Conservation (phyloP, 306 rosid genomes). For the Carpinus fangiana region DNA sequence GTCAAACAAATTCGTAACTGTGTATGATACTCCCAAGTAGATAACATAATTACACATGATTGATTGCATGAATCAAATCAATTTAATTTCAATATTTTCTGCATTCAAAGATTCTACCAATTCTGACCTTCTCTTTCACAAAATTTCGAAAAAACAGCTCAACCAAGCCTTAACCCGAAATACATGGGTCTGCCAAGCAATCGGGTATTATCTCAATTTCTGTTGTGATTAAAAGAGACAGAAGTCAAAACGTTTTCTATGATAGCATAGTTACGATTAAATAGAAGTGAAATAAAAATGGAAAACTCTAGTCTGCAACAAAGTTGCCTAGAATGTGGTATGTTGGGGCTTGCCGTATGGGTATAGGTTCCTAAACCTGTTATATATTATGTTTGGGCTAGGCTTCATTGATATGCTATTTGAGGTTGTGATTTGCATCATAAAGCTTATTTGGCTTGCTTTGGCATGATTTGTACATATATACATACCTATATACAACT, state of each 20-base stretch:
- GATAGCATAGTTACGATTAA: background rate
- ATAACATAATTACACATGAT: conserved; percentile 1
- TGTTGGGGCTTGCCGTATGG: background rate
- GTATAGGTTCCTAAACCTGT: background rate
- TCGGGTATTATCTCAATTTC: background rate
- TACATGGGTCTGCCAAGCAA: background rate
- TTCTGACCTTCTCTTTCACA: background rate
- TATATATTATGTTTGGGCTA: background rate
- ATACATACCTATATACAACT: too few relatives aligned
- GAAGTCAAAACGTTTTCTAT: background rate
- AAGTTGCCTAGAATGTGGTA: background rate
- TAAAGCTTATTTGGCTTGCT: background rate
- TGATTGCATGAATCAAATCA: background rate
- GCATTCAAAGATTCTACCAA: background rate
- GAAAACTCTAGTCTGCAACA: background rate
- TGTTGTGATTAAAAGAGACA: background rate
- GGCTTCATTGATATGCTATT: background rate
- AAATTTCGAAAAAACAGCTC: background rate
- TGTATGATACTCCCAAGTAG: background rate
- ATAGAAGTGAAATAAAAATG: background rate
- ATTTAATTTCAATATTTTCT: background rate
- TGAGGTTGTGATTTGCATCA: background rate
- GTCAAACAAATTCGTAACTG: background rate
- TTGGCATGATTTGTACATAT: too few relatives aligned
- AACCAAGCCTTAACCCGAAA: background rate